Conservation (phyloP, 768 basidiomycete species). For the Psilocybe azurescens region DNA sequence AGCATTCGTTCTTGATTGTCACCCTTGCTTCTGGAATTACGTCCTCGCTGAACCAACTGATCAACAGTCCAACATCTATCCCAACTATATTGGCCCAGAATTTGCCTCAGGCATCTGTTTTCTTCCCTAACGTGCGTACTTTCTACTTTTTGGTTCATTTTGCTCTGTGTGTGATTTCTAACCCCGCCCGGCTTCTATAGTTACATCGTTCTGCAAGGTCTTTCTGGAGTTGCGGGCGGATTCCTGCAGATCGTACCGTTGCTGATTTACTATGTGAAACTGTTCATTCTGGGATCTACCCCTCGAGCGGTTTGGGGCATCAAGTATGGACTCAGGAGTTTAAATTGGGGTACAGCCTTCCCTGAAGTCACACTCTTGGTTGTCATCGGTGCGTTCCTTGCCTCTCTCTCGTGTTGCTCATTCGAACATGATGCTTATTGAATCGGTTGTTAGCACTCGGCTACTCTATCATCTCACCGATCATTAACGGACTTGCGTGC, state of each 20-base stretch:
- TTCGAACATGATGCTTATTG: conserved; percentile 3
- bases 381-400: conserved; percentile 70
- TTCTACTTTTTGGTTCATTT: background rate
- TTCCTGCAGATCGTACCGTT: conserved; percentile 82
- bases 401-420: background rate
- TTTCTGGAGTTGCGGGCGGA: conserved; percentile 79
- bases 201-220: conserved; percentile 81
- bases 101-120: conserved; percentile 83
- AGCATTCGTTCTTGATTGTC: conserved; percentile 95
- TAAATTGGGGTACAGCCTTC: conserved; percentile 82
- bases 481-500: conserved; percentile 91
- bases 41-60: conserved; percentile 64
- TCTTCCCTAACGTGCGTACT: conserved; percentile 82
- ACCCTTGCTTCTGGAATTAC: conserved; percentile 86
- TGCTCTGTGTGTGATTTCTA: background rate
- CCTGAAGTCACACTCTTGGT: conserved; percentile 75
- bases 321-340: conserved; percentile 72
- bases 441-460: conserved; percentile 53
- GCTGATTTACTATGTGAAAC: conserved; percentile 88
- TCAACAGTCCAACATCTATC: conserved; percentile 70
- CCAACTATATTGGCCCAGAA: conserved; percentile 77
- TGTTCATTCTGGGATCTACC: conserved; percentile 86
- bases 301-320: conserved; percentile 85
- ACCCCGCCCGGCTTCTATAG: conserved; percentile 33
- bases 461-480: conserved; percentile 89